Evolutionary conservation across 1,284 basidiomycete species (phyloP).

Genomic region (Ustanciosporium gigantosporum): DNA sequence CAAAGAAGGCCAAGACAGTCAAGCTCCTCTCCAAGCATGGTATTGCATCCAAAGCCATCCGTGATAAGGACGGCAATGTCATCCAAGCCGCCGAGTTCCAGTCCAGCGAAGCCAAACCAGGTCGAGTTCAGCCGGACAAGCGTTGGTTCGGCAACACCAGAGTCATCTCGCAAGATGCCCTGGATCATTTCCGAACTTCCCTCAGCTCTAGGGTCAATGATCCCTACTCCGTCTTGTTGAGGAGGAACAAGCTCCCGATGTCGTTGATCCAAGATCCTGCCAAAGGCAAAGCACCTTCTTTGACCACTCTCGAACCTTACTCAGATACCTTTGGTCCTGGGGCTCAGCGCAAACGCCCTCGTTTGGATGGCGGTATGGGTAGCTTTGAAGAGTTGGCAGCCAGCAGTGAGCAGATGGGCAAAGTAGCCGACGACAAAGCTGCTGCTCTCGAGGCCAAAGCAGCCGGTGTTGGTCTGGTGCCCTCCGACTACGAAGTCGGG

Average conservation of each 20-base stretch:
- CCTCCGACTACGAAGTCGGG: conserved; percentile 56
- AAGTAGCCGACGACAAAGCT: conserved; percentile 45
- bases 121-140: conserved; percentile 59
- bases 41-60: conserved; percentile 55
- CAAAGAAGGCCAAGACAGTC: conserved; percentile 57
- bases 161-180: conserved; percentile 70
- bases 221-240: conserved; percentile 56
- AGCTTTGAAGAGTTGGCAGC: conserved; percentile 56
- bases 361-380: conserved; percentile 52
- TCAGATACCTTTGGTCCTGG: conserved; percentile 57
- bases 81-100: conserved; percentile 58
- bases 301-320: conserved; percentile 57
- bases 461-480: conserved; percentile 52
- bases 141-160: conserved; percentile 76
- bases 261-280: conserved; percentile 55
- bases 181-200: conserved; percentile 66
- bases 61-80: conserved; percentile 57
- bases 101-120: conserved; percentile 57
- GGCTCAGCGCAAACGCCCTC: conserved; percentile 58
- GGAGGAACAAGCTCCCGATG: conserved; percentile 60
- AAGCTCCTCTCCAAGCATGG: conserved; percentile 58
- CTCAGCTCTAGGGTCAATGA: conserved; percentile 55
- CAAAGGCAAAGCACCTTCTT: conserved; percentile 50
- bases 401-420: conserved; percentile 42
- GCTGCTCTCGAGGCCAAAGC: conserved; percentile 46